Conservation (phyloP, 1,284 basidiomycete species). For the Apiotrichum siamense region DNA sequence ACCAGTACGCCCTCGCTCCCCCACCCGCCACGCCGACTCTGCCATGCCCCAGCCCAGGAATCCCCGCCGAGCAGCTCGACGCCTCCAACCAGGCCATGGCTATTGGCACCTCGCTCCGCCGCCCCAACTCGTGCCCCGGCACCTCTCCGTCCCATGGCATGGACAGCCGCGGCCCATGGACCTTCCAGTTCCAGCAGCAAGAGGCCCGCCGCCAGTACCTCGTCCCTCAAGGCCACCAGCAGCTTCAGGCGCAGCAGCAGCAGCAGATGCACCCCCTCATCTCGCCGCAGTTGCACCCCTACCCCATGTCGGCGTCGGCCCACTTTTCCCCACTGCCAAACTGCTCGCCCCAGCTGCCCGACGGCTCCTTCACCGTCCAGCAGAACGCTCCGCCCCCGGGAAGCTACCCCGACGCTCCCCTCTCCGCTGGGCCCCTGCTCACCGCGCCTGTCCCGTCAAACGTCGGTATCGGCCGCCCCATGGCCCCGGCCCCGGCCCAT, state of each 20-base stretch:
- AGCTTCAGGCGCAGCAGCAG: not conserved
- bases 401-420: not conserved
- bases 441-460: not conserved
- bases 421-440: not conserved
- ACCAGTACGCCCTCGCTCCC: constrained; percentile 2
- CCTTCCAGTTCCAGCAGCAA: constrained; percentile 1
- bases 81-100: no score
- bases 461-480: constrained; percentile 15
- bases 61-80: no score
- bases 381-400: not conserved
- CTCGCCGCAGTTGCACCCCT: not conserved
- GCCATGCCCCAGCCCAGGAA: not conserved
- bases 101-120: not conserved
- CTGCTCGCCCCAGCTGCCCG: constrained; percentile 1
- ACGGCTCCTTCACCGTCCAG: not conserved
- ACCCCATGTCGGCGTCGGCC: not conserved
- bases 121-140: not conserved
- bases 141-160: not conserved
- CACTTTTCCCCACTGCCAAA: not conserved
- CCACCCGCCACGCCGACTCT: constrained; percentile 4
- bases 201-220: not conserved
- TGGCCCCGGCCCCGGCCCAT: constrained; percentile 6
- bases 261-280: not conserved
- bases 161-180: not conserved
- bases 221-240: constrained; percentile 2